Percentiles rank a stretch among this genome's conserved stretches.
These are phyloP conservation scores for Boechera retrofracta DNA, from an alignment of 345 rosid species.

Conservation along the genomic window DNA sequence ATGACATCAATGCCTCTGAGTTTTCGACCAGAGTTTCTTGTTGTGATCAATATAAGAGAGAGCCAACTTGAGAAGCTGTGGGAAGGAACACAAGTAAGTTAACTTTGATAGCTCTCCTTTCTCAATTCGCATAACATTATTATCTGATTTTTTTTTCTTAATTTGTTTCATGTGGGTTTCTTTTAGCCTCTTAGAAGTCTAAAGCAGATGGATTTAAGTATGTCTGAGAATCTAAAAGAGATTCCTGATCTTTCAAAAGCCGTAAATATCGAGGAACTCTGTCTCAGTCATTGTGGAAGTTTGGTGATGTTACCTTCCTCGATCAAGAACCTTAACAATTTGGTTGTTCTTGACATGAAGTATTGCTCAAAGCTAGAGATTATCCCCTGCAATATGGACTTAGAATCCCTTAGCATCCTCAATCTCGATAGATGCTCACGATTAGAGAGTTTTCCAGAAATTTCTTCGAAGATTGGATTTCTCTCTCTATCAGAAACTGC, in stretches of 20 bases:
- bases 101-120: neutral
- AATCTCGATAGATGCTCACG: slow-evolving; percentile 36
- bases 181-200: slow-evolving; percentile 37
- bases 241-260: slow-evolving; percentile 44
- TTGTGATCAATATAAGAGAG: slow-evolving; percentile 21
- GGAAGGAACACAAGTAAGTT: slow-evolving; percentile 39
- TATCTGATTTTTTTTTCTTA: neutral
- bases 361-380: slow-evolving; percentile 27
- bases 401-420: slow-evolving; percentile 31
- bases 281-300: slow-evolving; percentile 35
- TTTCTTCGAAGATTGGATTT: slow-evolving; percentile 22
- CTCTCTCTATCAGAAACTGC: slow-evolving; percentile 28
- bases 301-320: slow-evolving; percentile 32
- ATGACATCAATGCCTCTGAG: slow-evolving; percentile 37
- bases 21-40: slow-evolving; percentile 33
- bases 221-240: slow-evolving; percentile 27
- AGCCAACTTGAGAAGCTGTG: slow-evolving; percentile 43
- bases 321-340: slow-evolving; percentile 19
- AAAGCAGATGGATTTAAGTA: slow-evolving; percentile 31
- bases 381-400: slow-evolving; percentile 23
- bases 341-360: slow-evolving; percentile 28
- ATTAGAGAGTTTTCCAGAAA: slow-evolving; percentile 33
- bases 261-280: slow-evolving; percentile 26
- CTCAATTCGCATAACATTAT: neutral
- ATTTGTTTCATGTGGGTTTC: slow-evolving; percentile 20